These are phyloP conservation scores for Scleroderma citrinum DNA, from an alignment of 768 basidiomycete species.

Conservation along the genomic window DNA sequence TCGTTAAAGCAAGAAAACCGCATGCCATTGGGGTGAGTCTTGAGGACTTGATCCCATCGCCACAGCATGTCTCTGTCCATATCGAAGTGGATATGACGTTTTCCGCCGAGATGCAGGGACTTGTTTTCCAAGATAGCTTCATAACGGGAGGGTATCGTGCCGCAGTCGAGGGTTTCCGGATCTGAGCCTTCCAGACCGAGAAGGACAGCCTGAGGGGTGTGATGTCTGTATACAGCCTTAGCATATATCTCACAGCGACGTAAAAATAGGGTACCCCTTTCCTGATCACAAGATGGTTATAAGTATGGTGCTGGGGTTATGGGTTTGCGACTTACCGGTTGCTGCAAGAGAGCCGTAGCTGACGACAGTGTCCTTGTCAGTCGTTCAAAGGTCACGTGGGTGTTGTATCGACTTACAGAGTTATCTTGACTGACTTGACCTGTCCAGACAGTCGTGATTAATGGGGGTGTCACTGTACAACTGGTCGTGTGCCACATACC, in stretches of 20 bases:
- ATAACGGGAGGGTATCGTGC: slow-evolving; percentile 75
- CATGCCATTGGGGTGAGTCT: slow-evolving; percentile 91
- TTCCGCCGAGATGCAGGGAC: slow-evolving; percentile 63
- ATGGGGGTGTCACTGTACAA: no score
- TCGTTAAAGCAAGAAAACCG: slow-evolving; percentile 79
- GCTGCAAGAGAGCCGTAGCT: slow-evolving; percentile 93
- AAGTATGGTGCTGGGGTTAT: neutral
- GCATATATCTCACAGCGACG: neutral
- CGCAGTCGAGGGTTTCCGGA: slow-evolving; percentile 89
- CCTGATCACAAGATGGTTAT: slow-evolving; percentile 35
- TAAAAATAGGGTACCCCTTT: slow-evolving; percentile 54
- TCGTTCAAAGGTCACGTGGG: slow-evolving; percentile 1
- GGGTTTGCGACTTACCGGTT: slow-evolving; percentile 49
- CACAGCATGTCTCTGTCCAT: slow-evolving; percentile 91
- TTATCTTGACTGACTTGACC: slow-evolving; percentile 80
- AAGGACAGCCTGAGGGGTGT: slow-evolving; percentile 82
- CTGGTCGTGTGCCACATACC: slow-evolving; percentile 30
- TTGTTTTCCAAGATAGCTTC: slow-evolving; percentile 60
- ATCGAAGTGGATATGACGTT: slow-evolving; percentile 75
- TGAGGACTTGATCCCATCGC: slow-evolving; percentile 85
- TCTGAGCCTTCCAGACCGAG: slow-evolving; percentile 85
- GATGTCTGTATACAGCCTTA: slow-evolving; percentile 47
- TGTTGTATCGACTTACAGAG: slow-evolving; percentile 59
- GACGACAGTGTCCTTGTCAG: slow-evolving; percentile 3
- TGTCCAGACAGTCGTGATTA: slow-evolving; percentile 29